Evolutionary conservation across 2,329 filamentous ascomycete species (phyloP), one percentile per base, ranked within the genome.

Genomic region (Hypoxylon sp.): DNA sequence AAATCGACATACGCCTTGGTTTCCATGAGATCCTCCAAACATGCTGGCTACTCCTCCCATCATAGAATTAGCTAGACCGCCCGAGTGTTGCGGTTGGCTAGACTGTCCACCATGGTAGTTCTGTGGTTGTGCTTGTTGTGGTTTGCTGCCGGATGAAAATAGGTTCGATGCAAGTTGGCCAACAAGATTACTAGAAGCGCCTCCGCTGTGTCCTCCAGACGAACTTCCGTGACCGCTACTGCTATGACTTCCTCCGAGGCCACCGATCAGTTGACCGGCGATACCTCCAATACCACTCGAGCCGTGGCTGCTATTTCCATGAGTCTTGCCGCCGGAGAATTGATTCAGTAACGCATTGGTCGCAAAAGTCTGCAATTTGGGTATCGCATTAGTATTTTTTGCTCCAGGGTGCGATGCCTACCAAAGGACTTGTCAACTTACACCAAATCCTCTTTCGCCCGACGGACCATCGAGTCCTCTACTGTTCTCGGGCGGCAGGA

Each of bases 401-500:
- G 39, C 61, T 50, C 48, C 57, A 68, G 70, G 73, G 54, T 26
- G 58, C 34, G 62, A 49, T 26, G 51, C 20, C 19, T 24, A 24
- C 48, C 32, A 59, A 50, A 67, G 19, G 50, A 60, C 32, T 60
- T 54, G 60, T 56, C 65, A 50, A 83, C 88, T 75, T 84, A 91
- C 89, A 64, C 89, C 87, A 58, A 91, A 77, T 41, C 88, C 86
- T 66, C 89, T 83, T 53, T 91, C 88, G 32, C 86, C 83, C 26
- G 80, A 78, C 24, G 80, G 81, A 3, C 85, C 85, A 66, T 84
- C 83, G 19, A 79, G 71, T 54, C 82, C 84, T 70, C 85, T 79
- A 58, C 80, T 80, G 34, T 80, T 82, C 43, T 84, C 83, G 44
- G 69, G 73, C 6, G 81, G 84, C 77, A 85, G 76, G 62, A 85